phyloP scores from a whole-genome alignment of 164 flowering plant genomes.

The Umbilicus rupestris region DNA sequence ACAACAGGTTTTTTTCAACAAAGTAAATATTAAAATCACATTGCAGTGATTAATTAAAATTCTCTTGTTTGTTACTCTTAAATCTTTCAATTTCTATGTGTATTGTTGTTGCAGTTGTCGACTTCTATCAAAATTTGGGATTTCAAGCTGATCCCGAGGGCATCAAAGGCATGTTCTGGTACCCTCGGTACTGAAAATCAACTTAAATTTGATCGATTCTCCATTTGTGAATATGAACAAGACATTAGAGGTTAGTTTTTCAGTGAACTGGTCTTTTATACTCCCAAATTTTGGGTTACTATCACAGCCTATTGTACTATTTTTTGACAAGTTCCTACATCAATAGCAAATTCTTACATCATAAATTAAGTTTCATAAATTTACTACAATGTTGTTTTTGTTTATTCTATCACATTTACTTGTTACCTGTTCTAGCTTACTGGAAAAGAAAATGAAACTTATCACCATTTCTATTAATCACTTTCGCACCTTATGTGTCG shows the following conservation, averaged over 20 bases:
- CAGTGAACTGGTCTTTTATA: no score
- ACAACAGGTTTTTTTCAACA: neutral
- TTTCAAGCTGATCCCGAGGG: constrained; percentile 97
- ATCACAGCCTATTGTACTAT: neutral
- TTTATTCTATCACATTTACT: no score
- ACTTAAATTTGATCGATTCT: neutral
- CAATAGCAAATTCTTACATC: neutral
- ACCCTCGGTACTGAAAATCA: constrained; percentile 42
- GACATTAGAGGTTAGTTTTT: neutral
- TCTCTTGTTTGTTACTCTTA: neutral
- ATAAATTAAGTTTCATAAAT: neutral
- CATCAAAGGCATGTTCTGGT: constrained; percentile 96
- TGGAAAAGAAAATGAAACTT: no score
- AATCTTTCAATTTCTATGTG: neutral
- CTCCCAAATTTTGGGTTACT: neutral
- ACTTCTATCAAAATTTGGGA: constrained; percentile 77
- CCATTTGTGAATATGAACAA: neutral
- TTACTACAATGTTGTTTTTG: neutral
- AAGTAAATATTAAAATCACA: neutral
- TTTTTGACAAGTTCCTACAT: neutral
- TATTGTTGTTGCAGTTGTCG: constrained; percentile 64
- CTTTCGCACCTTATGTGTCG: no score
- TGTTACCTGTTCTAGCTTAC: no score
- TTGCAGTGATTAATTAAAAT: neutral
- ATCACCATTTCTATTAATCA: no score